Conservation (phyloP, 805 yeast genomes). For the Dipodascopsis uninucleata region DNA sequence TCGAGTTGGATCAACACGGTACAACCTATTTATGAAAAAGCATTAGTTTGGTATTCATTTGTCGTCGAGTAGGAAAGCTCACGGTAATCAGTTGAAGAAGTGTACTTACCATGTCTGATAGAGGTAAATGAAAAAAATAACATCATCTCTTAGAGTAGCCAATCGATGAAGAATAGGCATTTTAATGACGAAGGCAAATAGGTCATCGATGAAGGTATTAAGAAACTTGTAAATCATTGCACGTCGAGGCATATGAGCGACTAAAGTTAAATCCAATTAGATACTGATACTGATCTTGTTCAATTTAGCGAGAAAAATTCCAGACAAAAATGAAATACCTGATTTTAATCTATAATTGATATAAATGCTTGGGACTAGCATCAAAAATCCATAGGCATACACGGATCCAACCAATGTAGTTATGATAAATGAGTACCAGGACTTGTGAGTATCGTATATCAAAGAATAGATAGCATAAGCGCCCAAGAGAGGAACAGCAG, state of each 20-base stretch:
- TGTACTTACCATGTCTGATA: slow-evolving; percentile 38
- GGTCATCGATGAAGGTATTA: slow-evolving; percentile 42
- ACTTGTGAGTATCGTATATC: slow-evolving; percentile 40
- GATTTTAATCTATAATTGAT: slow-evolving; percentile 44
- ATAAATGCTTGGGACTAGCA: slow-evolving; percentile 42
- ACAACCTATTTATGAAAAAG: slow-evolving; percentile 26
- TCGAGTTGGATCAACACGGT: slow-evolving; percentile 41
- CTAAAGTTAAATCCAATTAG: slow-evolving; percentile 26
- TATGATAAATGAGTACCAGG: slow-evolving; percentile 44
- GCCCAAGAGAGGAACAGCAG: slow-evolving; percentile 38
- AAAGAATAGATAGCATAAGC: slow-evolving; percentile 41
- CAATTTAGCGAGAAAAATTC: not conserved
- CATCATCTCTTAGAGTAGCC: slow-evolving; percentile 43
- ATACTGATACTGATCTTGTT: too few species aligned
- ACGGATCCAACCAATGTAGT: slow-evolving; percentile 43
- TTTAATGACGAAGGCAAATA: slow-evolving; percentile 43
- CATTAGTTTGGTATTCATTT: too few species aligned
- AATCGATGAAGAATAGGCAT: slow-evolving; percentile 44
- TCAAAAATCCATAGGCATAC: slow-evolving; percentile 43
- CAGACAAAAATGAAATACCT: not conserved
- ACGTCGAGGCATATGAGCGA: slow-evolving; percentile 43
- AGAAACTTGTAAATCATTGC: slow-evolving; percentile 44
- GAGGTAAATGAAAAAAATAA: slow-evolving; percentile 41
- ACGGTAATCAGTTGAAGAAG: not conserved
- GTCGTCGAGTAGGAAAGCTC: too few species aligned